Evolutionary conservation across 1,284 basidiomycete species (phyloP), one percentile per base, ranked within the genome.

Genomic region (Vanrija sp.): DNA sequence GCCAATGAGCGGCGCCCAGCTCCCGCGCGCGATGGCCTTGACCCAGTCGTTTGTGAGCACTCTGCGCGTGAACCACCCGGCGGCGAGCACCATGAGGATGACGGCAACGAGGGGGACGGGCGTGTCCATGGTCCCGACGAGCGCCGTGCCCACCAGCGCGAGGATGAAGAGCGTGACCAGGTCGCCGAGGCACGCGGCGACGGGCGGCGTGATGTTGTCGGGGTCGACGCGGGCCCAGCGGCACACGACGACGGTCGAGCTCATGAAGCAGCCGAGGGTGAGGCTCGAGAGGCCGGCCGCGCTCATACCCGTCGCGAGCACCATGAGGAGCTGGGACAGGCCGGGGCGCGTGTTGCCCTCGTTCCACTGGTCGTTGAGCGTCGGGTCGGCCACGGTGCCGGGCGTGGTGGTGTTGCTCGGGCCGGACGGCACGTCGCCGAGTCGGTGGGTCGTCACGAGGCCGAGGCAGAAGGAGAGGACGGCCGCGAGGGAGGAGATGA

Each of bases 151-250:
- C 8, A 87, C 79, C 10, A 81, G 58, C 12, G 85, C 87, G 2
- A 90, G 77, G 45, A 95, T 82, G 54, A 87, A 83, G 43, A 98
- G 83, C 0, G 95, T 96, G 49, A 97, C 81, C 25, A 98, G 80
- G 68, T 98, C 95, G 9, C 95, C 94, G 0, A 98, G 81, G 60
- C 90, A 94, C 3, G 91, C 85, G 0, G 95, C 95, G 6, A 98
- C 80, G 0, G 95, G 92, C 0, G 94, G 90, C 3, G 93, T 89
- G 60, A 98, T 95, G 71, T 98, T 98, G 70, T 97, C 91, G 90
- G 62, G 95, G 73, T 98, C 88, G 39, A 87, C 81, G 3, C 85
- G 83, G 50, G 82, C 83, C 64, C 80, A 82, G 45, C 90, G 79
- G 69, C 91, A 92, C 3, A 89, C 58, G 19, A 98, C 81, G 38